These are phyloP conservation scores for Marsdenia floribunda DNA, from an alignment of 257 asterid genomes.

Conservation along the genomic window DNA sequence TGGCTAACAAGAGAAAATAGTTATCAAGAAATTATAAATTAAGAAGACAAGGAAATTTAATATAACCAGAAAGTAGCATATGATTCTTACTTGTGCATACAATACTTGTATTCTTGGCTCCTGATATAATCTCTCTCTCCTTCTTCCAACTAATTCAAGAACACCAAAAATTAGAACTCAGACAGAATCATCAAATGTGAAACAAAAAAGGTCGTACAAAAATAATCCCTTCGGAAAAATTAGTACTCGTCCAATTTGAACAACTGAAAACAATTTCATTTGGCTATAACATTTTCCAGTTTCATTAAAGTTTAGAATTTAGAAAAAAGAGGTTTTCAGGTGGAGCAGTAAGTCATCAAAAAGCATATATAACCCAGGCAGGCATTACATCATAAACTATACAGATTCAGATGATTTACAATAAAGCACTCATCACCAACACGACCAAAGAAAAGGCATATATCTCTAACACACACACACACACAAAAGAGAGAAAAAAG, in stretches of 20 bases:
- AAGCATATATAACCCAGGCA: neutral
- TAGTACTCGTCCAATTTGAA: neutral
- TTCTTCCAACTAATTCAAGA: slow-evolving; percentile 68
- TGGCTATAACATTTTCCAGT: neutral
- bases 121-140: slow-evolving; percentile 80
- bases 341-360: neutral
- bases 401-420: too few species aligned
- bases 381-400: neutral
- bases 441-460: too few species aligned
- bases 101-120: slow-evolving; percentile 84
- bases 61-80: neutral
- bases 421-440: neutral
- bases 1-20: neutral
- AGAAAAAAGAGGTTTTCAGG: neutral
- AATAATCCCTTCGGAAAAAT: neutral
- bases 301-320: neutral
- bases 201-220: neutral
- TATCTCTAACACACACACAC: neutral
- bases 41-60: neutral
- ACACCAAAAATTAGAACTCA: slow-evolving; percentile 15
- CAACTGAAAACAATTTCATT: neutral
- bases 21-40: neutral
- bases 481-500: neutral
- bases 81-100: slow-evolving; percentile 74
- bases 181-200: neutral